Evolutionary conservation across 106 monocot species (phyloP), one percentile per base, ranked within the genome.

Genomic region (Apostasia ramifera): DNA sequence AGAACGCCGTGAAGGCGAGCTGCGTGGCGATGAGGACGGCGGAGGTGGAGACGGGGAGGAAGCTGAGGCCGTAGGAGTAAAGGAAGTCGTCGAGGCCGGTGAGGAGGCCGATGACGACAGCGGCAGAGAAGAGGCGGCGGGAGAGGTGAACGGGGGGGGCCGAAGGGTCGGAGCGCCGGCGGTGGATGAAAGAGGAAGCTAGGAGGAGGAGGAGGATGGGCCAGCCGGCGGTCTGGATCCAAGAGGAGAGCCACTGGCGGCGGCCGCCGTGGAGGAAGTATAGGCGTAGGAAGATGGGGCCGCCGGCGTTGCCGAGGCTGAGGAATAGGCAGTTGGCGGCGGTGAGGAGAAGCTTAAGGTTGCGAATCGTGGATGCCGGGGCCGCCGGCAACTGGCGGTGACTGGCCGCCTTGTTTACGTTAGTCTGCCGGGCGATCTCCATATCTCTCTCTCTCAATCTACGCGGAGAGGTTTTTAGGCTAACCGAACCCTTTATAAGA

Each of bases 1-100:
- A 74, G n/a, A 67, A 47, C 12, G 74, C 74, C 0, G 74, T 74
- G 67, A 74, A 74, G 47, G 37, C 74, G 43, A 74, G 74, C 26
- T 74, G 74, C 5, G 74, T 66, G 1, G 74, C 66, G 37, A 55
- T 67, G 10, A 74, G 47, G 47, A 74, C 13, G 11, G 54, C 54
- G 10, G 74, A 53, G 64, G 73, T 73, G 49, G 66, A 66, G 26
- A 66, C 66, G 49, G 66, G 66, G 66, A 66, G 66, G 66, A 37
- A 50, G 47, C 26, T 26, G 66, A 66, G 66, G 38, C 66, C 66
- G 49, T 50, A 66, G 48, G 66, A 47, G 66, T 51, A 66, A 6
- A 66, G 66, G 50, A 8, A 66, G 39, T 66, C 66, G 49, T 66
- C 66, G 66, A 51, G 26, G 66, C 66, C 66, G 8, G 67, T 75